phyloP scores from a whole-genome alignment of 306 rosid genomes.

The Acacia crassicarpa region DNA sequence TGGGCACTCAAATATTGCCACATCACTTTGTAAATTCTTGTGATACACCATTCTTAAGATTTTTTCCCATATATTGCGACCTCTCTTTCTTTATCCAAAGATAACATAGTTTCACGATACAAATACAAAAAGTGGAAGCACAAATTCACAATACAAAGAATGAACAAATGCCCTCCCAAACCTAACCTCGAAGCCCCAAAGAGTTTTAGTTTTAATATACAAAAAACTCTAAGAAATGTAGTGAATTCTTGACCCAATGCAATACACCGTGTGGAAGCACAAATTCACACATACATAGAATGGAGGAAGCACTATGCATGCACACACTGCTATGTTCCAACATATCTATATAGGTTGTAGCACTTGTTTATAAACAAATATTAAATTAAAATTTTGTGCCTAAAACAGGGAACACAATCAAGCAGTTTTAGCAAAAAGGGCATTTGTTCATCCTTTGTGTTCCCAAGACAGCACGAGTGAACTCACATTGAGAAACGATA shows the following conservation, averaged over 20 bases:
- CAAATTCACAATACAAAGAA: no score
- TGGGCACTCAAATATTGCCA: not conserved
- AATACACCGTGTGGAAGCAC: constrained; percentile 36
- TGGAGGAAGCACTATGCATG: constrained; percentile 50
- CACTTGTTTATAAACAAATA: constrained; percentile 8
- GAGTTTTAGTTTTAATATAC: not conserved
- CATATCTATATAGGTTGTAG: not conserved
- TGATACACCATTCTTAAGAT: not conserved
- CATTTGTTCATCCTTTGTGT: constrained; percentile 37
- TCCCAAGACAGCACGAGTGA: constrained; percentile 87
- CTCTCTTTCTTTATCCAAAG: not conserved
- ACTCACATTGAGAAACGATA: constrained; percentile 43
- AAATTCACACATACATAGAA: constrained; percentile 44
- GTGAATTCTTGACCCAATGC: constrained; percentile 32
- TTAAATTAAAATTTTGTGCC: constrained; percentile 12
- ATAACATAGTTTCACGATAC: not conserved
- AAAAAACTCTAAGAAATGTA: constrained; percentile 24
- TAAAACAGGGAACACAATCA: constrained; percentile 48
- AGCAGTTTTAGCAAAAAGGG: constrained; percentile 48
- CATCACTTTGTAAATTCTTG: not conserved
- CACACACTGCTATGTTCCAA: constrained; percentile 27
- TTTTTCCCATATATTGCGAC: not conserved
- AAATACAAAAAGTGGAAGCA: no score
- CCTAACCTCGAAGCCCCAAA: not conserved
- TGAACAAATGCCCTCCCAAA: no score